These are phyloP conservation scores for Grammothele lineata DNA, from an alignment of 768 basidiomycete genomes.

Conservation along the genomic window DNA sequence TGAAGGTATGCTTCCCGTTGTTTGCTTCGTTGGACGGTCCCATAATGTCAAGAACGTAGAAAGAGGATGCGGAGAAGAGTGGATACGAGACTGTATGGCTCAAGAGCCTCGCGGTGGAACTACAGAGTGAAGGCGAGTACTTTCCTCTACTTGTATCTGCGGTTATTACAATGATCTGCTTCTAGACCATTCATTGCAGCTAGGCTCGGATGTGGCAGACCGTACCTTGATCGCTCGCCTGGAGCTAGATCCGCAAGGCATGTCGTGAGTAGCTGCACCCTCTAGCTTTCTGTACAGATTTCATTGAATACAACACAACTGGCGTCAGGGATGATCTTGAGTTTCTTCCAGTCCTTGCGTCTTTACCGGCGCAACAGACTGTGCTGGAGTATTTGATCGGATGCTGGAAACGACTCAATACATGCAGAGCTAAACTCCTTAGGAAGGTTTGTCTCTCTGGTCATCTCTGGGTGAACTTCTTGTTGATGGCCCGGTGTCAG, in stretches of 20 bases:
- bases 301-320: neutral
- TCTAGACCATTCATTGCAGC: slow-evolving; percentile 31
- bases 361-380: slow-evolving; percentile 73
- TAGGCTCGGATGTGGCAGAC: slow-evolving; percentile 63
- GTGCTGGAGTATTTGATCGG: slow-evolving; percentile 86
- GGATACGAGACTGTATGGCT: slow-evolving; percentile 79
- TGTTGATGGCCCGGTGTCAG: too few relatives aligned
- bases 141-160: too few relatives aligned
- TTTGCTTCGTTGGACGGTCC: slow-evolving; percentile 2
- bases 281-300: neutral
- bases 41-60: too few relatives aligned
- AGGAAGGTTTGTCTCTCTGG: slow-evolving; percentile 50
- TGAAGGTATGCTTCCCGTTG: slow-evolving; percentile 52
- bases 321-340: slow-evolving; percentile 72
- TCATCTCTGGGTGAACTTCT: neutral
- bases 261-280: slow-evolving; percentile 50
- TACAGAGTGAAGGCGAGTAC: slow-evolving; percentile 47
- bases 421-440: slow-evolving; percentile 44
- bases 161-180: too few relatives aligned
- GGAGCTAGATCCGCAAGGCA: slow-evolving; percentile 67
- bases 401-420: slow-evolving; percentile 86
- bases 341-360: slow-evolving; percentile 67
- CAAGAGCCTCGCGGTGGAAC: slow-evolving; percentile 66
- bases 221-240: slow-evolving; percentile 80
- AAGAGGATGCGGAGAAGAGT: slow-evolving; percentile 51